phyloP scores from a whole-genome alignment of 805 yeast genomes.

The Clavispora fructus region DNA sequence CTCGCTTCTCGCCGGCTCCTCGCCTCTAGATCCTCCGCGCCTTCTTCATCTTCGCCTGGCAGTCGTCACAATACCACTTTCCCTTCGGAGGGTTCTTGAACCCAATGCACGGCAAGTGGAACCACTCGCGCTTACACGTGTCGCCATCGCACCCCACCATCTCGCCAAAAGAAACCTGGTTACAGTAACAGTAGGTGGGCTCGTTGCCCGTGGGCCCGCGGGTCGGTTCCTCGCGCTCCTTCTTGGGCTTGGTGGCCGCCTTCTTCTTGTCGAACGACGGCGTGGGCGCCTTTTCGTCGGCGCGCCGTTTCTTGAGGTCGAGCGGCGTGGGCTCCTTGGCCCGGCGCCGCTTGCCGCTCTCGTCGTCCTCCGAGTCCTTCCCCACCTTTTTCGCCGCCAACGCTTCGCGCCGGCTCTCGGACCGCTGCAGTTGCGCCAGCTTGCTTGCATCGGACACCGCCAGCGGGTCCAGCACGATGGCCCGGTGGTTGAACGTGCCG shows the following conservation, averaged over 20 bases:
- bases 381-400: conserved; percentile 80
- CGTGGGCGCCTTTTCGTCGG: conserved; percentile 5
- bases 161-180: conserved; percentile 95
- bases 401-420: conserved; percentile 88
- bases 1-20: background rate
- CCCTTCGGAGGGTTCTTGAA: conserved; percentile 75
- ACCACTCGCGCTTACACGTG: conserved; percentile 90
- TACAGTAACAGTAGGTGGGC: conserved; percentile 92
- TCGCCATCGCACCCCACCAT: conserved; percentile 99
- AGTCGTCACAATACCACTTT: conserved; percentile 44
- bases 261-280: conserved; percentile 15
- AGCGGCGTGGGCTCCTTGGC: conserved; percentile 19
- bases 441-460: conserved; percentile 41
- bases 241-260: conserved; percentile 18
- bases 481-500: conserved; percentile 86
- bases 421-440: conserved; percentile 68
- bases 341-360: conserved; percentile 11
- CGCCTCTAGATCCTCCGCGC: background rate
- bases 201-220: conserved; percentile 34
- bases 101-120: conserved; percentile 90
- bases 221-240: conserved; percentile 10
- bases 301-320: conserved; percentile 14
- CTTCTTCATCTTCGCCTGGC: conserved; percentile 31
- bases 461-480: conserved; percentile 62
- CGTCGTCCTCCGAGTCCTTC: conserved; percentile 30